Evolutionary conservation across 768 basidiomycete genomes (phyloP), one percentile per base, ranked within the genome.

Genomic region (Scleroderma citrinum): DNA sequence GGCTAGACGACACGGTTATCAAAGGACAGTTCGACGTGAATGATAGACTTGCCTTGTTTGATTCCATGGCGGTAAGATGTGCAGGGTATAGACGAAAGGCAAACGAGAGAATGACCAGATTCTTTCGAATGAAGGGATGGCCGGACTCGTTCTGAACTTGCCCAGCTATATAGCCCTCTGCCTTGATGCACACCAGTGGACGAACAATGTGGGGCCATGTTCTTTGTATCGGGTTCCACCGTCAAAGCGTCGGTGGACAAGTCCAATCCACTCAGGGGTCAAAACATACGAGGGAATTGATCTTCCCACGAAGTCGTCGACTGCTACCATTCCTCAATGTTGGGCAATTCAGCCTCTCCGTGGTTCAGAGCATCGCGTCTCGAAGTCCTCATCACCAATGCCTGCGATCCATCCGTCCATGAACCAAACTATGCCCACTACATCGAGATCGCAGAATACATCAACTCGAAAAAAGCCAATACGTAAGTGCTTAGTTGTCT

Each of bases 381-480:
- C 31, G 84, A 91, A 57, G 68, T 83, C 24, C 76, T 91, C 52
- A 75, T 90, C 54, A 78, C 86, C 47, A 81, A 88, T 39, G 89
- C 91, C 11, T 95, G 92, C 69, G 91, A 93, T 55, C 86, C 93
- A 0, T 79, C 83, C 5, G 74, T 90, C 5, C 81, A 80, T 55
- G 92, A 93, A 64, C 93, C 93, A 24, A 95, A 96, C 69, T 91
- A 92, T 69, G 85, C 89, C 0, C 71, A 86, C 23, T 91, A 97
- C 64, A 78, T 99, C 56, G 93, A 97, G 67, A 83, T 98, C 29
- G 93, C 92, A 13, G 94, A 97, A 53, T 81, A 86, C 59, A 83
- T 98, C 69, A 95, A 94, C 68, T 72, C 72, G 49, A 98, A 97
- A 75, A 98, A 98, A 69, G 94, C 93, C 0, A 98, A 99, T 71